A percentile compares a stretch with the other conserved stretches of the same genome.
Evolutionary conservation across 352 stramenopile species (phyloP).

Genomic region (Hyaloperonospora arabidopsidis): DNA sequence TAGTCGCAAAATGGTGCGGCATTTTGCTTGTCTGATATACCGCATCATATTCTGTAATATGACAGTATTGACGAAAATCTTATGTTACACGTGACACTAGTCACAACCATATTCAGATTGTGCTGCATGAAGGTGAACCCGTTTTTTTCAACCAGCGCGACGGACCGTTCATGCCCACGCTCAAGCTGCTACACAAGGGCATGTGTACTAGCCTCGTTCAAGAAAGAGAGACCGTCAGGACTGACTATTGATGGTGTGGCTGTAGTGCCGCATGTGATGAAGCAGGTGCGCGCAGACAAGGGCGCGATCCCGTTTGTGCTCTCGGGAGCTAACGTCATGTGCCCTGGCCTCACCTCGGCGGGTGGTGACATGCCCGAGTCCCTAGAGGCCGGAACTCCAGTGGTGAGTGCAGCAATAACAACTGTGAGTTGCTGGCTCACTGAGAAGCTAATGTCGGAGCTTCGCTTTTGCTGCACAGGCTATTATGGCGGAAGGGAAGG

Average conservation of each 20-base stretch:
- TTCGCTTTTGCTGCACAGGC: constrained; percentile 30
- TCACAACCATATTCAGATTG: constrained; percentile 86
- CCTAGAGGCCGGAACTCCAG: constrained; percentile 69
- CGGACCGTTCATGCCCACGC: constrained; percentile 94
- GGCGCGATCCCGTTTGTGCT: constrained; percentile 97
- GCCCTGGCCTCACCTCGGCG: constrained; percentile 92
- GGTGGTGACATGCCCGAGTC: constrained; percentile 90
- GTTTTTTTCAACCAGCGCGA: constrained; percentile 96
- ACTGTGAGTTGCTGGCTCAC: neutral
- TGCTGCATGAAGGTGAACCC: constrained; percentile 85
- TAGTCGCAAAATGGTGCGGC: constrained; percentile 85
- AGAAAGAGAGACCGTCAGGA: too few species aligned
- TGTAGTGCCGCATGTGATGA: constrained; percentile 88
- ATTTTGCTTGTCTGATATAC: constrained; percentile 14
- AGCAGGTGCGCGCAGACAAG: constrained; percentile 92
- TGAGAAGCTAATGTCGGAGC: constrained; percentile 4
- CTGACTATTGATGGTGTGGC: neutral
- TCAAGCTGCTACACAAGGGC: constrained; percentile 93
- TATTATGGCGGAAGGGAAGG: constrained; percentile 97
- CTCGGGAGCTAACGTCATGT: constrained; percentile 98
- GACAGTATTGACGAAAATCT: neutral
- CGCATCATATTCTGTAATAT: neutral
- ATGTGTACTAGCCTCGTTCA: neutral
- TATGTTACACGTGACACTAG: constrained; percentile 39
- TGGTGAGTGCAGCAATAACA: constrained; percentile 41